Conservation (phyloP, 352 stramenopile species). For the Plasmopara muralis region DNA sequence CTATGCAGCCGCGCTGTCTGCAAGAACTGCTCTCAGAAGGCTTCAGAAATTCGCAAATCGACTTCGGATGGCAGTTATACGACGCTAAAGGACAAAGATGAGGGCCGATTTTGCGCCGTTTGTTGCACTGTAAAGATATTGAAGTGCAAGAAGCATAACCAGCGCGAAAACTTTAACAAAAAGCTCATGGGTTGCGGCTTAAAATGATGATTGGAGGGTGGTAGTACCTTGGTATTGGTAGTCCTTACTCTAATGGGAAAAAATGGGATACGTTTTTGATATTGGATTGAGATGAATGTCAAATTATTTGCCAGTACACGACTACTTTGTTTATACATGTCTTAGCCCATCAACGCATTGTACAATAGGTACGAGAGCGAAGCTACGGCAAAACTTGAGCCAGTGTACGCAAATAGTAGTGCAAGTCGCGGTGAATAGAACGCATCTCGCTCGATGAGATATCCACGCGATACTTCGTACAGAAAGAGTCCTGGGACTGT, state of each 20-base stretch:
- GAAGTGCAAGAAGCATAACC: constrained; percentile 65
- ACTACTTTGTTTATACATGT: not conserved
- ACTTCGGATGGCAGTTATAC: constrained; percentile 30
- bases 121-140: constrained; percentile 76
- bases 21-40: constrained; percentile 80
- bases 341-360: constrained; percentile 39
- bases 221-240: constrained; percentile 15
- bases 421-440: constrained; percentile 54
- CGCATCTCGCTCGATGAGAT: constrained; percentile 38
- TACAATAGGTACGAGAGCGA: constrained; percentile 69
- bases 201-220: too few species aligned
- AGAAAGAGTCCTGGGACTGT: constrained; percentile 69
- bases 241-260: constrained; percentile 24
- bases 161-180: constrained; percentile 72
- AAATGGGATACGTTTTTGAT: constrained; percentile 22
- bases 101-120: constrained; percentile 58
- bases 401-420: constrained; percentile 40
- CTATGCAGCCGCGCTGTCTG: constrained; percentile 72
- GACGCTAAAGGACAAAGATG: constrained; percentile 52
- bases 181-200: constrained; percentile 63
- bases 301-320: constrained; percentile 19
- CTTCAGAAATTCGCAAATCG: constrained; percentile 54
- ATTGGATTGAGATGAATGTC: constrained; percentile 20
- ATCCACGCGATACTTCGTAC: constrained; percentile 58
- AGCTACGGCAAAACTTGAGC: constrained; percentile 45